Evolutionary conservation across 2,329 filamentous ascomycete genomes (phyloP).

Genomic region (Colletotrichum limetticola): DNA sequence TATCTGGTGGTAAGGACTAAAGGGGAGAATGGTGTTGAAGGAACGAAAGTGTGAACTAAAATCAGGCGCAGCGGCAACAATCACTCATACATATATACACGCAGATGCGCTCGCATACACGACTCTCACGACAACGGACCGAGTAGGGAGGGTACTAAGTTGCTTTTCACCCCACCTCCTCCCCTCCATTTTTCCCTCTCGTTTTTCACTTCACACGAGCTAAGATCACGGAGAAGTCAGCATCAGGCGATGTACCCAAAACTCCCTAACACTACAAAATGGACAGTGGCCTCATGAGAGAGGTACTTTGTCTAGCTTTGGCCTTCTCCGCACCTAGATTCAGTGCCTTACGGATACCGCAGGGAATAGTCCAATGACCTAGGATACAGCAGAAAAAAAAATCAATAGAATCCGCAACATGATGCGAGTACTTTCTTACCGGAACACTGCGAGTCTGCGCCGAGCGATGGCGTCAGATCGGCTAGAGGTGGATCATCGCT

Average conservation of each 20-base stretch:
- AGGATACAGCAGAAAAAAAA: not conserved
- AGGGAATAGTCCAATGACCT: too few species aligned
- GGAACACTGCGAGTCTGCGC: not conserved
- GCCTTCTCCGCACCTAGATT: not conserved
- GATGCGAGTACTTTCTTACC: too few species aligned
- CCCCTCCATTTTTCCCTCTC: not conserved
- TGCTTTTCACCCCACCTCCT: not conserved
- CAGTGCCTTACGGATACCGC: too few species aligned
- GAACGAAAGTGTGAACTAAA: not conserved
- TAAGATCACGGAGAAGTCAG: not conserved
- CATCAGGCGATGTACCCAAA: not conserved
- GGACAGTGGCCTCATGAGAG: not conserved
- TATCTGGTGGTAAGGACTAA: not conserved
- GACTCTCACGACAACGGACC: not conserved
- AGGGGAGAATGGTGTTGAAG: not conserved
- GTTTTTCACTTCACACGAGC: not conserved
- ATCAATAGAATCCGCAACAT: not conserved
- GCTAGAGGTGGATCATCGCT: constrained; percentile 30
- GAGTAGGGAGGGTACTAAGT: not conserved
- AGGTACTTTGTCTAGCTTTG: not conserved
- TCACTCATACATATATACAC: not conserved
- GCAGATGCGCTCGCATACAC: not conserved
- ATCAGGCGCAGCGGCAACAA: not conserved
- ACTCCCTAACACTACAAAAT: not conserved
- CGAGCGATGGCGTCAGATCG: constrained; percentile 32